Evolutionary conservation across 1,139 yeast species (phyloP).

Genomic region (Zhuliangozyma blackwelliae): DNA sequence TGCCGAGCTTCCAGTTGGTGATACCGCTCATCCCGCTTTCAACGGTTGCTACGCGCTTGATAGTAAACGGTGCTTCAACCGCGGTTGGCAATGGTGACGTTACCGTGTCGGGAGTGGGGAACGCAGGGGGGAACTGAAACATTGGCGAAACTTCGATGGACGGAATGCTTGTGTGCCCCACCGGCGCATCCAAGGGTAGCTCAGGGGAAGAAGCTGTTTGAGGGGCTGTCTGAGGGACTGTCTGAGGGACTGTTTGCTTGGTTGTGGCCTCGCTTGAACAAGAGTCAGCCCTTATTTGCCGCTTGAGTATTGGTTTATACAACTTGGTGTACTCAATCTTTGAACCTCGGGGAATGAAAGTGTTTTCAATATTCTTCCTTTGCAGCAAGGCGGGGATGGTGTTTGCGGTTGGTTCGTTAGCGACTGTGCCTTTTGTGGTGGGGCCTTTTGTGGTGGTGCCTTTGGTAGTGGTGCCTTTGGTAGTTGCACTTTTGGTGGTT

Average conservation of each 20-base stretch:
- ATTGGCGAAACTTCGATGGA: conserved; percentile 6
- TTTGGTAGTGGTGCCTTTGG: too few relatives aligned
- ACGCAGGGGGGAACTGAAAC: conserved; percentile 3
- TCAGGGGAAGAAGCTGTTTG: too few relatives aligned
- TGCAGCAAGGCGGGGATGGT: too few relatives aligned
- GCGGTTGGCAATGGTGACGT: too few relatives aligned
- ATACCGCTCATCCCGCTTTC: conserved; percentile 2
- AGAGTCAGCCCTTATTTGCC: conserved; percentile 7
- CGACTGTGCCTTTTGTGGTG: too few relatives aligned
- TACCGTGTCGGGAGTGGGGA: too few relatives aligned
- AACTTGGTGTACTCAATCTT: conserved; percentile 14
- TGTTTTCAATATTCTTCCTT: too few relatives aligned
- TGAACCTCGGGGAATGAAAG: conserved; percentile 9
- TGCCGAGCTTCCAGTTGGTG: too few relatives aligned
- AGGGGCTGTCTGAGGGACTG: neutral
- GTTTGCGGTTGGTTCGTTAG: too few relatives aligned
- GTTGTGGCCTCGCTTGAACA: neutral
- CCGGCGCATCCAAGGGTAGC: too few relatives aligned
- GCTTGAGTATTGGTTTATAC: conserved; percentile 15
- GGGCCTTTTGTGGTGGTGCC: too few relatives aligned
- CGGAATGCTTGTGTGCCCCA: neutral
- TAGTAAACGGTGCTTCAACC: conserved; percentile 1
- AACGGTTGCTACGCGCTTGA: conserved; percentile 7
- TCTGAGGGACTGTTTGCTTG: neutral
- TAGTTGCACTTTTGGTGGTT: too few relatives aligned